Evolutionary conservation across 2,329 filamentous ascomycete species (phyloP).

Genomic region (Dothideomycetes sp.): DNA sequence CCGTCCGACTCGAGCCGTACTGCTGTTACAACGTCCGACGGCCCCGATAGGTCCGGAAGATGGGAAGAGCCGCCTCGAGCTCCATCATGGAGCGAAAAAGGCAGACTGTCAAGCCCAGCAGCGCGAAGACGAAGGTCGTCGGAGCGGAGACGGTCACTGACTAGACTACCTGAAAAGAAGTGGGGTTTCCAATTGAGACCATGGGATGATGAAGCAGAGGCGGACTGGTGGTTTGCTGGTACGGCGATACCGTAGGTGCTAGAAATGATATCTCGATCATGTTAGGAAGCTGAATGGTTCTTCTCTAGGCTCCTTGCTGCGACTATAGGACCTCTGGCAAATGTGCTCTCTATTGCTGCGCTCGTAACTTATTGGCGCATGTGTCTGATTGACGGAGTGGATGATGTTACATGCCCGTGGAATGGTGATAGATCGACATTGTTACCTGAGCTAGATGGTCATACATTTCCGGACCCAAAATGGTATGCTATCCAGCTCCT

Average conservation of each 20-base stretch:
- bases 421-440: conserved; percentile 14
- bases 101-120: background rate
- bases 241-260: conserved; percentile 19
- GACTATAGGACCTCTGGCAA: conserved; percentile 75
- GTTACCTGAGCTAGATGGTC: conserved; percentile 40
- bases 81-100: background rate
- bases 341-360: conserved; percentile 76
- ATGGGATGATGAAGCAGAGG: conserved; percentile 22
- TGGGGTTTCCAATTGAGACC: conserved; percentile 7
- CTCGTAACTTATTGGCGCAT: conserved; percentile 73
- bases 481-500: conserved; percentile 41
- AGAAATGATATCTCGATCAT: background rate
- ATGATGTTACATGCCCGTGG: conserved; percentile 17
- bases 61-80: too few relatives aligned
- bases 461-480: conserved; percentile 53
- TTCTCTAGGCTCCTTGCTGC: conserved; percentile 55
- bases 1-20: background rate
- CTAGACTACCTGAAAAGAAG: conserved; percentile 1
- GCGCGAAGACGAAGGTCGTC: background rate
- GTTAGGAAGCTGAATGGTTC: background rate
- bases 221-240: conserved; percentile 25
- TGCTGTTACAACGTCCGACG: background rate
- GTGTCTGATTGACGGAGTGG: conserved; percentile 29
- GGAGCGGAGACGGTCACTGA: conserved; percentile 1
- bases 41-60: too few relatives aligned